Conservation (phyloP, 2,329 filamentous ascomycete species). For the Pestalotiopsis sp. region DNA sequence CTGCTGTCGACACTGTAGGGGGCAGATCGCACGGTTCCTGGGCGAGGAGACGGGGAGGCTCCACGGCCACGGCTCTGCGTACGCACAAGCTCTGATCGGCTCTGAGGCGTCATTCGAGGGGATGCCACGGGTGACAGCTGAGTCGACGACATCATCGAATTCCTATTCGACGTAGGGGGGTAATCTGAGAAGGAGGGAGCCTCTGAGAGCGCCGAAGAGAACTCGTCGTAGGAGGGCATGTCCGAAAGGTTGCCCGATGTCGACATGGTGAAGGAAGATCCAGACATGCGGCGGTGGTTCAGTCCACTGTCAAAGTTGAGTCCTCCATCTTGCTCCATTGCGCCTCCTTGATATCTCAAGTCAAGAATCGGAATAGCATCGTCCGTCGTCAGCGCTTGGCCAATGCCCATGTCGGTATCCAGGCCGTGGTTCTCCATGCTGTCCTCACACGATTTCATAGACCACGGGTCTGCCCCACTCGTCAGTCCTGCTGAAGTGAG, state of each 20-base stretch:
- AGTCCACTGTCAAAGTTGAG: conserved; percentile 54
- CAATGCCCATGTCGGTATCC: conserved; percentile 61
- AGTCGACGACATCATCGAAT: conserved; percentile 71
- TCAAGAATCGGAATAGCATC: conserved; percentile 66
- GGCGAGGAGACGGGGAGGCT: conserved; percentile 72
- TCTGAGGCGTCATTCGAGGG: conserved; percentile 65
- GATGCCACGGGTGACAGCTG: conserved; percentile 75
- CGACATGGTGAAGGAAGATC: conserved; percentile 75
- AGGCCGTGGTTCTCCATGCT: conserved; percentile 56
- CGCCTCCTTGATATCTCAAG: conserved; percentile 51
- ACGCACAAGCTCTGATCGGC: conserved; percentile 62
- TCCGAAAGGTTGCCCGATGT: conserved; percentile 67
- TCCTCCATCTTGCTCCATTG: conserved; percentile 51
- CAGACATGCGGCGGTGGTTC: conserved; percentile 67
- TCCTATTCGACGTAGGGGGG: conserved; percentile 67
- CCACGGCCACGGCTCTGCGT: conserved; percentile 66
- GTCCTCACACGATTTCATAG: conserved; percentile 60
- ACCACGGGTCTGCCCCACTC: conserved; percentile 46
- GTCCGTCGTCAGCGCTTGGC: conserved; percentile 64
- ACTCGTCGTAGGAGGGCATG: conserved; percentile 72
- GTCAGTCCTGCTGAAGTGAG: conserved; percentile 23
- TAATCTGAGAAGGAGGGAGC: conserved; percentile 71
- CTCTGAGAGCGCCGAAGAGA: conserved; percentile 67
- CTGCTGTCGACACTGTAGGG: conserved; percentile 71
- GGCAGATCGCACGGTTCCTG: conserved; percentile 63